phyloP scores from a whole-genome alignment of 2,329 filamentous ascomycete genomes.

The Trichoderma endophyticum region DNA sequence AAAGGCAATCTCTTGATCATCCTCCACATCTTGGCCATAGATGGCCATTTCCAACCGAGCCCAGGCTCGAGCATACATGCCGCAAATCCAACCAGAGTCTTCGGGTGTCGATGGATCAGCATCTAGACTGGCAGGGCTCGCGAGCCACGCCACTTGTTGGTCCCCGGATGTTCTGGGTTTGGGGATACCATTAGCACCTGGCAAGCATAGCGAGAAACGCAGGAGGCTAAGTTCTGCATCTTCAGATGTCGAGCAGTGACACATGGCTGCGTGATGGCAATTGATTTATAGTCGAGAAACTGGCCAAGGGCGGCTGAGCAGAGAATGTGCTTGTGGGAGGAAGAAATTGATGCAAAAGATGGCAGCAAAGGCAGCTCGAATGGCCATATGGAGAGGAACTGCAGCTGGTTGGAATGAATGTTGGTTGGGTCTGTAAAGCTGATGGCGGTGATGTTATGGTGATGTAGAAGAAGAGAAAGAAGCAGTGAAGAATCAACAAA shows the following conservation, averaged over 20 bases:
- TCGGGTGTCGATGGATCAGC: not conserved
- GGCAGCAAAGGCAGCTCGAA: not conserved
- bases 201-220: not conserved
- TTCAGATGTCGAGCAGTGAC: not conserved
- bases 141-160: not conserved
- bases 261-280: not conserved
- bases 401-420: not conserved
- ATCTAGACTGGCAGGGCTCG: not conserved
- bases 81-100: slow-evolving; percentile 26
- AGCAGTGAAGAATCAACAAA: not conserved
- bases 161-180: not conserved
- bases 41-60: slow-evolving; percentile 26
- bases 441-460: not conserved
- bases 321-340: not conserved
- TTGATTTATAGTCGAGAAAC: not conserved
- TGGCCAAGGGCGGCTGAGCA: not conserved
- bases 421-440: not conserved
- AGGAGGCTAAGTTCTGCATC: not conserved
- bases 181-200: not conserved
- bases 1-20: slow-evolving; percentile 20
- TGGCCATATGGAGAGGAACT: not conserved
- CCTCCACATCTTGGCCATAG: slow-evolving; percentile 22
- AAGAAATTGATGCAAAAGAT: not conserved
- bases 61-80: slow-evolving; percentile 29
- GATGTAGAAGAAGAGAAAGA: not conserved